Evolutionary conservation across 768 basidiomycete genomes (phyloP), one percentile per base, ranked within the genome.

Genomic region (Boletus barrowsii): DNA sequence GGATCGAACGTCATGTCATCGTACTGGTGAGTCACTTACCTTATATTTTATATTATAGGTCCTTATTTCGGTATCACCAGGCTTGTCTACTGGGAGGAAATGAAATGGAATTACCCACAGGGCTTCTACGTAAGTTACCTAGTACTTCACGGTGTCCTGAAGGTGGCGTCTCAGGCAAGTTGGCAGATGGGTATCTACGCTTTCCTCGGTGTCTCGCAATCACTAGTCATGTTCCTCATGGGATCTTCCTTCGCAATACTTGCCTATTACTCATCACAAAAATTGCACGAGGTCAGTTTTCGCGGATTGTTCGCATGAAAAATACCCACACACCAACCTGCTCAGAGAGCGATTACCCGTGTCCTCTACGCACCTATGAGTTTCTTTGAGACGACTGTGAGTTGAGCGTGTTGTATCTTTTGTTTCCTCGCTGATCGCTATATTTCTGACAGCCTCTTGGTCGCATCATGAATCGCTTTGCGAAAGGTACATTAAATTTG

Each of bases 401-500:
- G 76, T 63, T 17, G 41, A 39, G 32, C 42, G 2, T 32, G 42
- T 37, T 24, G 10, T n/a, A 26, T 42, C 13, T 13, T 30, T 22
- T 17, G n/a, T 17, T 11, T 3, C 29, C 14, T 40, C 3, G 13
- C 8, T 24, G 26, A 53, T 41, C 22, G 36, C 50, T 18, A 50
- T 57, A 53, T 53, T 30, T 24, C 57, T 42, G 54, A 63, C 61
- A 86, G 78, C 90, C 90, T 7, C 77, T 90, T 20, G 93, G 93
- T 15, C 83, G 91, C 11, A 90, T 97, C 57, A 87, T 93, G 82
- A 93, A 93, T 68, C 83, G 92, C 15, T 92, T 97, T 68, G 85
- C 90, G 1, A 92, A 93, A 75, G 85, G 84, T 79, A 64, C 59
- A 52, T 51, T 32, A 26, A 40, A 3, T 7, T 43, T 41, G 15